These are phyloP conservation scores for Salicornia ramosissima DNA, from an alignment of 148 eudicot genomes.

Conservation along the genomic window DNA sequence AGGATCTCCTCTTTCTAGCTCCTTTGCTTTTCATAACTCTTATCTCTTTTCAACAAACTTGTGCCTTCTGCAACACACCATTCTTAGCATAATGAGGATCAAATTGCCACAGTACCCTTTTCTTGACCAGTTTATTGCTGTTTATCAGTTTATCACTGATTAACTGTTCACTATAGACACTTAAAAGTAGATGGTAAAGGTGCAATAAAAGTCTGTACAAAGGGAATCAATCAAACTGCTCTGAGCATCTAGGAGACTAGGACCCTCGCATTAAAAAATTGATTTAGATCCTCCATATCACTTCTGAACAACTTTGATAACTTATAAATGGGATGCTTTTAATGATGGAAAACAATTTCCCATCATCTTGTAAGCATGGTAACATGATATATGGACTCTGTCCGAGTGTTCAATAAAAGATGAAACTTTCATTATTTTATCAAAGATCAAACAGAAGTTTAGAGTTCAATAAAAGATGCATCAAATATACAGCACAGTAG, in stretches of 20 bases:
- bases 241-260: too few species aligned
- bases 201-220: not conserved
- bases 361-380: constrained; percentile 7
- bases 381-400: not conserved
- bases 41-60: too few species aligned
- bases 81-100: too few species aligned
- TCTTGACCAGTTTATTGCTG: too few species aligned
- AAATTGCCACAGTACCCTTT: too few species aligned
- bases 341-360: not conserved
- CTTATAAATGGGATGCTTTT: not conserved
- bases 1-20: too few species aligned
- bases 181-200: not conserved
- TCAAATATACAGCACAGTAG: not conserved
- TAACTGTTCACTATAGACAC: constrained; percentile 1
- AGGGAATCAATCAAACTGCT: not conserved
- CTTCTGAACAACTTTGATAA: not conserved
- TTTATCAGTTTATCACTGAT: not conserved
- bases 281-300: not conserved
- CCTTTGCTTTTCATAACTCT: too few species aligned
- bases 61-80: too few species aligned
- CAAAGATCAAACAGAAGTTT: not conserved
- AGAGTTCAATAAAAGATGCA: not conserved
- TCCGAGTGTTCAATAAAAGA: too few species aligned
- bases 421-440: too few species aligned
- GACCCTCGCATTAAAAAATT: too few species aligned